Conservation (phyloP, 257 asterid genomes). For the Nicotiana knightiana region DNA sequence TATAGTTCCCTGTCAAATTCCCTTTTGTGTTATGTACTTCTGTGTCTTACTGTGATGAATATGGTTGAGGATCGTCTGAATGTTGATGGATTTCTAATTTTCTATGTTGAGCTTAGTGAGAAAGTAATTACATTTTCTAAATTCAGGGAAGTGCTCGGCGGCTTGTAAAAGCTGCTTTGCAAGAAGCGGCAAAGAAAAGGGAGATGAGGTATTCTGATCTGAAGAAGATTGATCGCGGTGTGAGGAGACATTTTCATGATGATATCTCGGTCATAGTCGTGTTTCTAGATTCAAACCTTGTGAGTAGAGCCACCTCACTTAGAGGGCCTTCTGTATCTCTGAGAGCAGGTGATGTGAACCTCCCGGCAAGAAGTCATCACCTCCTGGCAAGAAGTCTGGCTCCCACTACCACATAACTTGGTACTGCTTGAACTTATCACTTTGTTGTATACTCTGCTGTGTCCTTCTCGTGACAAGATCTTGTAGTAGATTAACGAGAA, state of each 20-base stretch:
- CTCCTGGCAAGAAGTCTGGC: constrained; percentile 30
- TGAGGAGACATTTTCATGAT: constrained; percentile 43
- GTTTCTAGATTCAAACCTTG: constrained; percentile 34
- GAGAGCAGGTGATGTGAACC: constrained; percentile 33
- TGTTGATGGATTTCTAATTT: not conserved
- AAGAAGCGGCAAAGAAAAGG: constrained; percentile 52
- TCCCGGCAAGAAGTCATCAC: constrained; percentile 23
- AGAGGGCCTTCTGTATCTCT: constrained; percentile 33
- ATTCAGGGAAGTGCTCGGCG: constrained; percentile 43
- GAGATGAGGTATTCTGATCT: constrained; percentile 52
- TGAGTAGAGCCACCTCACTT: constrained; percentile 37
- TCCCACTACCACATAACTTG: constrained; percentile 24
- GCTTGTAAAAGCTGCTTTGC: constrained; percentile 45
- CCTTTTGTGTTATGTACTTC: not conserved
- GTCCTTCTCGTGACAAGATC: constrained; percentile 12
- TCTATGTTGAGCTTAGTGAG: not conserved
- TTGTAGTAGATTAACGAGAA: constrained; percentile 19
- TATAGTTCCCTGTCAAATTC: not conserved
- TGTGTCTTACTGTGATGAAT: not conserved
- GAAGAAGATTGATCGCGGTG: constrained; percentile 46
- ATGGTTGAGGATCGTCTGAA: not conserved
- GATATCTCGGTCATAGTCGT: constrained; percentile 41
- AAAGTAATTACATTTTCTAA: not conserved
- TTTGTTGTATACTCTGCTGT: constrained; percentile 30
- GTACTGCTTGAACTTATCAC: constrained; percentile 22